phyloP scores from a whole-genome alignment of 108 stramenopile genomes.

The Epithemia pelagica region DNA sequence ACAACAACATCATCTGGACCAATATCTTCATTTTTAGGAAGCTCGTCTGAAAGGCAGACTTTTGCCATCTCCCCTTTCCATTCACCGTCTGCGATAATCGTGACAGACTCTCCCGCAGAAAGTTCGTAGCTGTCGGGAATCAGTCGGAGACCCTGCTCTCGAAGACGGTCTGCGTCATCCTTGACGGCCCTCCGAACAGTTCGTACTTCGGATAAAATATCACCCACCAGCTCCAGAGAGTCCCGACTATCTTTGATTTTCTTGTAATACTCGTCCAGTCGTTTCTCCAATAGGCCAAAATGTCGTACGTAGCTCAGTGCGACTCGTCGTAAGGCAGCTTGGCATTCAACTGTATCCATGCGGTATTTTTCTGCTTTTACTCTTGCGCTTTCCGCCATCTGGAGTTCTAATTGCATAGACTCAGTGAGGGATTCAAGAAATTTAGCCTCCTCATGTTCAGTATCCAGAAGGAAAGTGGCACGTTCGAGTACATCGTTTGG shows the following conservation, averaged over 20 bases:
- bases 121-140: conserved; percentile 34
- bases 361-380: conserved; percentile 20
- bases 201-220: conserved; percentile 46
- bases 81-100: conserved; percentile 46
- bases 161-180: conserved; percentile 42
- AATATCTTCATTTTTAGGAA: background rate
- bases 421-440: conserved; percentile 24
- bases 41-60: conserved; percentile 31
- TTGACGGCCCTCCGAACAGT: conserved; percentile 35
- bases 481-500: conserved; percentile 58
- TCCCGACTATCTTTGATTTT: conserved; percentile 18
- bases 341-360: conserved; percentile 25
- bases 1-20: conserved; percentile 31
- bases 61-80: conserved; percentile 52
- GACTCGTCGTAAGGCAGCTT: conserved; percentile 46
- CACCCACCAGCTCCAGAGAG: conserved; percentile 52
- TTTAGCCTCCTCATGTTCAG: background rate
- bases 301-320: conserved; percentile 48
- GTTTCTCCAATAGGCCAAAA: conserved; percentile 36
- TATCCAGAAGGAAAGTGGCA: conserved; percentile 41
- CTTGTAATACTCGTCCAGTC: conserved; percentile 36
- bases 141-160: conserved; percentile 50
- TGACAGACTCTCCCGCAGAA: conserved; percentile 48
- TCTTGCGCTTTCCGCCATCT: conserved; percentile 15
- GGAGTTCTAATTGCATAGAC: conserved; percentile 46